These are phyloP conservation scores for Scheffersomyces lignosus DNA, from an alignment of 805 yeast genomes.

Conservation along the genomic window DNA sequence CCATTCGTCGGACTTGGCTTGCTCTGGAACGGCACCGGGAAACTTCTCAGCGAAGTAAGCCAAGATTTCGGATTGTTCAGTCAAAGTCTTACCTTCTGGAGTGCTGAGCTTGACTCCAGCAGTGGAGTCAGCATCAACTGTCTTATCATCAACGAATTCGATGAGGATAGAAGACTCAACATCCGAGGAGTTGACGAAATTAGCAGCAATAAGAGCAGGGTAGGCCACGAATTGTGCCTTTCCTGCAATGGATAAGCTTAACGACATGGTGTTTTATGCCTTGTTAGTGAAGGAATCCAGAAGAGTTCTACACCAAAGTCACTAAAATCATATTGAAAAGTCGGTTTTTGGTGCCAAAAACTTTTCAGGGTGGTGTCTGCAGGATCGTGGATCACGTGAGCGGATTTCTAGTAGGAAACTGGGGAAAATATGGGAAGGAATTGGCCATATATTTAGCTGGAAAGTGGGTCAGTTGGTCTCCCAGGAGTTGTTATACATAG, in stretches of 20 bases:
- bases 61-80: conserved; percentile 48
- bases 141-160: conserved; percentile 70
- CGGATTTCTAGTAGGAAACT: too few species aligned
- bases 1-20: conserved; percentile 53
- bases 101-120: conserved; percentile 45
- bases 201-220: conserved; percentile 74
- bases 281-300: not conserved
- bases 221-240: conserved; percentile 86
- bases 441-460: too few species aligned
- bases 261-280: conserved; percentile 43
- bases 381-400: too few species aligned
- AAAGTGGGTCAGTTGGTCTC: too few species aligned
- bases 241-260: conserved; percentile 68
- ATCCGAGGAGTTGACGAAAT: conserved; percentile 56
- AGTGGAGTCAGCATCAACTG: conserved; percentile 36
- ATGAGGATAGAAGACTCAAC: conserved; percentile 53
- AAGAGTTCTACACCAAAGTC: too few species aligned
- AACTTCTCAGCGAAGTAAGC: conserved; percentile 50
- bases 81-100: conserved; percentile 42
- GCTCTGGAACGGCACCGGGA: conserved; percentile 41
- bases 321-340: too few species aligned
- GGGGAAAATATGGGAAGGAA: too few species aligned
- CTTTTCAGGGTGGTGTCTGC: too few species aligned
- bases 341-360: too few species aligned
- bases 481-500: too few species aligned